These are phyloP conservation scores for Ceratobasidium theobromae DNA, from an alignment of 1,284 basidiomycete species.

Conservation along the genomic window DNA sequence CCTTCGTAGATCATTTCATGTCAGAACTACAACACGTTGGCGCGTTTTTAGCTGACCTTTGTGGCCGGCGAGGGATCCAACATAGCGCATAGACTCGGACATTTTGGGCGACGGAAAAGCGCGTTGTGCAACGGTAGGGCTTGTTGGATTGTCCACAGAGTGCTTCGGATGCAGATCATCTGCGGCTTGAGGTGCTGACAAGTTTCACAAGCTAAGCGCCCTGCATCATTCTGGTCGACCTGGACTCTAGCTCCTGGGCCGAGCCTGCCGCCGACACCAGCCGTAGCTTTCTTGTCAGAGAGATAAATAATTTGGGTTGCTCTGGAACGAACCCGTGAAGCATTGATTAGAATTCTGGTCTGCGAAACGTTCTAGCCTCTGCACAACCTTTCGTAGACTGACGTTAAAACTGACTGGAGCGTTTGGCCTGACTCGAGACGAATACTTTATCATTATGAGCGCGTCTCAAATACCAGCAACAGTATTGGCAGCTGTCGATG, in stretches of 20 bases:
- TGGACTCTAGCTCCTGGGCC: background rate
- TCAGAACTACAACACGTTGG: background rate
- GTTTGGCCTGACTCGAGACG: background rate
- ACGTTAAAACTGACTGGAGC: background rate
- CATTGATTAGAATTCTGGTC: too few relatives aligned
- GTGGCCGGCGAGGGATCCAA: conserved; percentile 93
- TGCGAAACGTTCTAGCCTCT: too few relatives aligned
- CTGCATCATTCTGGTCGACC: background rate
- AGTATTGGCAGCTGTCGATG: conserved; percentile 5
- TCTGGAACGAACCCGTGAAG: too few relatives aligned
- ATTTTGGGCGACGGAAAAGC: conserved; percentile 46
- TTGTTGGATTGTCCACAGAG: conserved; percentile 3
- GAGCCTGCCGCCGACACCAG: too few relatives aligned
- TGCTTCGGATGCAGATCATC: conserved; percentile 4
- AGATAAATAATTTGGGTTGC: too few relatives aligned
- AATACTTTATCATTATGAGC: background rate
- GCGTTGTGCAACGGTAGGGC: background rate
- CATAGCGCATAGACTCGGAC: conserved; percentile 87
- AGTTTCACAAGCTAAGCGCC: background rate
- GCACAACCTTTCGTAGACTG: too few relatives aligned
- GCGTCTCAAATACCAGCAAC: background rate
- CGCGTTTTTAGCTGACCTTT: conserved; percentile 39
- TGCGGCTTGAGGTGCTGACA: conserved; percentile 6
- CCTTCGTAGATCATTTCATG: conserved; percentile 49
- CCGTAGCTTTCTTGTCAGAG: too few relatives aligned